Base-by-base conservation (phyloP, 768 basidiomycete genomes). In the Auricularia heimuer region DNA sequence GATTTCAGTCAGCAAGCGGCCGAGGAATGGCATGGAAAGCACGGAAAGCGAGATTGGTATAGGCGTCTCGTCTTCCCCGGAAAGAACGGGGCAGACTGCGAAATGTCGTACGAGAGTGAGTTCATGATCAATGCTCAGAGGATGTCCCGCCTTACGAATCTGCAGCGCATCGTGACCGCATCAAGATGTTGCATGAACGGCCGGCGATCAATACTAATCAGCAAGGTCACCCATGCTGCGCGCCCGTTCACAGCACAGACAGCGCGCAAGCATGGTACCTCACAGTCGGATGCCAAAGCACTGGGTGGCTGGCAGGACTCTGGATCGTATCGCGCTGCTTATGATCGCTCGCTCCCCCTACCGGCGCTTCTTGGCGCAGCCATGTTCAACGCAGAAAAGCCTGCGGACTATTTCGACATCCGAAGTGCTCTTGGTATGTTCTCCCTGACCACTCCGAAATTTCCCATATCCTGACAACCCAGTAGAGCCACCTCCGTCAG, bases 351-450 rank as follows among this genome's bases (percentile, higher is more conserved):
- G 0, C 67, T 77, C 7, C 76, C 75, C 0, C 36, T 69, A 18
- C 67, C 71, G 8, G 76, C 71, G 0, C 68, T 78, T 61, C 64
- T 78, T 1, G 76, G 70, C 3, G 71, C 74, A 7, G 76, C 72
- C 1, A 73, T 71, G 67, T 76, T 73, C 65, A 75, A 74, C 67
- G 72, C 67, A 1, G 33, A 65, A 2, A 65, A 70, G 24, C 73
- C 69, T 3, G 73, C 72, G 29, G 61, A 68, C 21, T 74, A 77
- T 69, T 66, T 69, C 18, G 68, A 75, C 2, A 64, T 70, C 2
- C 66, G 69, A 4, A 69, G 69, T 12, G 29, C 45, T 7, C 67
- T 76, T 8, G 66, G 75, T 76, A 65, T 29, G 72, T n/a, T 35
- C 44, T 51, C 47, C 16, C 47, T 18, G 47, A 51, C 16, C 16